Conservation (phyloP, 2,329 filamentous ascomycete genomes). For the Aureobasidium sp. region DNA sequence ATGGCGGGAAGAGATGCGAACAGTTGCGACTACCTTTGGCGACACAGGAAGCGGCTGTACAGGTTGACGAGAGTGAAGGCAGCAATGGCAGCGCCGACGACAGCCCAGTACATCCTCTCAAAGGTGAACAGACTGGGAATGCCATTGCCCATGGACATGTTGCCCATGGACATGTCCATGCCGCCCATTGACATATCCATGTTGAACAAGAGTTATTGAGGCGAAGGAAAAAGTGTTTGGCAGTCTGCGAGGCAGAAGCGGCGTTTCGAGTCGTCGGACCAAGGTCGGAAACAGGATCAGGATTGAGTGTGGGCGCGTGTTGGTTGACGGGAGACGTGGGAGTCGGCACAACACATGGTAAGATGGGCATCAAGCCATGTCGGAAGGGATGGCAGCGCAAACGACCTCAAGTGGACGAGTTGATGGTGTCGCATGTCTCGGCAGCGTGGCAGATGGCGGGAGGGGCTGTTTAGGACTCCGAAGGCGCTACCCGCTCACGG, state of each 20-base stretch:
- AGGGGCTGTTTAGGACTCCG: not conserved
- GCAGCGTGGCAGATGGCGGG: not conserved
- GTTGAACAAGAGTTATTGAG: not conserved
- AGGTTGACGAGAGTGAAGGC: conserved; percentile 37
- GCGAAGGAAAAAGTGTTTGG: not conserved
- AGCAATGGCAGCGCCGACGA: conserved; percentile 38
- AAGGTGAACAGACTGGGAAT: conserved; percentile 38
- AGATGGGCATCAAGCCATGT: not conserved
- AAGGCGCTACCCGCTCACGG: not conserved
- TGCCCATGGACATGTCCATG: conserved; percentile 32
- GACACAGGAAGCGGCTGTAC: conserved; percentile 39
- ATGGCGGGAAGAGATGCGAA: not conserved
- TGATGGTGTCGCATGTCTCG: not conserved
- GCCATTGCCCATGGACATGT: conserved; percentile 35
- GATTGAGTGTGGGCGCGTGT: not conserved
- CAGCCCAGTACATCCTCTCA: conserved; percentile 46
- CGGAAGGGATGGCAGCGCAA: not conserved
- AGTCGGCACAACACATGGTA: not conserved
- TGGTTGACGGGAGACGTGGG: not conserved
- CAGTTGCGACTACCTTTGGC: conserved; percentile 36
- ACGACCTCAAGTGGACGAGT: not conserved
- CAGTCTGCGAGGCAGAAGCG: not conserved
- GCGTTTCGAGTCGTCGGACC: not conserved
- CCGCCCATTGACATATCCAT: conserved; percentile 20
- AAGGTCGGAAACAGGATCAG: not conserved